Evolutionary conservation across 768 basidiomycete genomes (phyloP), one percentile per base, ranked within the genome.

Genomic region (Rhodotorula sphaerocarpa): DNA sequence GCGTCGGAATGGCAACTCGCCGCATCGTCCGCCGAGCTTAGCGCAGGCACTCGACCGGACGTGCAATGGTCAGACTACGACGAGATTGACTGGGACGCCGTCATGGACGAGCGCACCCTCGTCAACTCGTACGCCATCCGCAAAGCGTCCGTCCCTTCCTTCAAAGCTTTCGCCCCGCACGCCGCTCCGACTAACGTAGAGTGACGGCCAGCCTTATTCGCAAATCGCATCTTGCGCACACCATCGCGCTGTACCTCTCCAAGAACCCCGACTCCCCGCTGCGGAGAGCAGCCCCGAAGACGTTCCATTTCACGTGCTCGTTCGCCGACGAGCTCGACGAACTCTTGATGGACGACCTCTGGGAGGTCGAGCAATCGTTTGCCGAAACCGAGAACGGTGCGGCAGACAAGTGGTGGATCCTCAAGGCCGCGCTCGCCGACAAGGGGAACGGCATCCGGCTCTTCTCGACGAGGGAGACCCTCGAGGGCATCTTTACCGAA

Each of bases 381-480:
- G 80, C 84, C 27, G 74, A 73, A 36, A 73, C 77, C 16, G 73
- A 74, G 46, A 63, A 59, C 4, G 53, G 56, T 33, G 73, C 71
- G 1, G 62, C 64, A 3, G 57, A 69, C 12, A 78, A 69, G 53
- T 96, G 93, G 93, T 97, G 86, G 82, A 93, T 99, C 64, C 77
- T 99, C 55, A 99, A 99, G 77, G 92, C 95, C 50, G 89, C 90
- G 23, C 93, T 99, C 88, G 86, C 91, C 2, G 92, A 97, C 77
- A 82, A 90, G 53, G 95, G 91, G 18, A 89, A 90, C 80, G 95
- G 93, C 3, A 91, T 99, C 67, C 78, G 91, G 48, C 76, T 99
- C 50, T 96, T 99, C 76, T 83, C 86, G 55, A 85, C 81, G 57
- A 86, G 86, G 75, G 82, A 82, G 18, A 78, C 82, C 36, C 78